phyloP scores from a whole-genome alignment of 306 rosid genomes.

The Fragaria nilgerrensis region DNA sequence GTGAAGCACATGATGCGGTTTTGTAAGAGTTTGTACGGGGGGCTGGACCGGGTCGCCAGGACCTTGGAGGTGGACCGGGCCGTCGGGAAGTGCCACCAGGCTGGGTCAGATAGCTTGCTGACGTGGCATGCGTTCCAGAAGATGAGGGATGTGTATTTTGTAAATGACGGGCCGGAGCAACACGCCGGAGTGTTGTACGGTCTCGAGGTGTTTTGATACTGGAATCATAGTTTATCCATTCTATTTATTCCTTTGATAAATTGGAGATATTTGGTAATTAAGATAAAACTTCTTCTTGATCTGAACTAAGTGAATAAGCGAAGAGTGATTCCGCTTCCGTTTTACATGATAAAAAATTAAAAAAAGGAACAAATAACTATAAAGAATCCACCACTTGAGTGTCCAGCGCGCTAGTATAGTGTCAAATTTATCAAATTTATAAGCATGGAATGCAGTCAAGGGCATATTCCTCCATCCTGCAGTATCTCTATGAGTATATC shows the following conservation, averaged over 20 bases:
- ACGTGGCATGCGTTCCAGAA: conserved; percentile 76
- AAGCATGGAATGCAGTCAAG: no score
- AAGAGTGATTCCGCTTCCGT: no score
- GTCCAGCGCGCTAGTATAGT: no score
- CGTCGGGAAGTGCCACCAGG: conserved; percentile 82
- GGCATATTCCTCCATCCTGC: no score
- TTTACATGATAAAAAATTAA: no score
- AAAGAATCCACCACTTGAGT: no score
- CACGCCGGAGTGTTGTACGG: conserved; percentile 78
- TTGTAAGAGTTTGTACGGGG: conserved; percentile 56
- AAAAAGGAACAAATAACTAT: no score
- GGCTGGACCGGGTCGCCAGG: conserved; percentile 65
- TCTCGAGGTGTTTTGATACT: conserved; percentile 36
- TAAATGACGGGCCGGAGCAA: conserved; percentile 37
- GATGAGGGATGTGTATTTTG: conserved; percentile 55
- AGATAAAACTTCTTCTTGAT: neutral
- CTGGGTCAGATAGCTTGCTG: conserved; percentile 75
- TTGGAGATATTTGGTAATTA: neutral
- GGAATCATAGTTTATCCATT: neutral
- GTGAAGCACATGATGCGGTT: conserved; percentile 69
- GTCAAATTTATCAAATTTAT: no score
- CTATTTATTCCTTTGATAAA: neutral
- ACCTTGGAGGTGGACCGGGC: conserved; percentile 61
- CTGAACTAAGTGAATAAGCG: no score
- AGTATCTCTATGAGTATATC: no score